A percentile compares a stretch with the other conserved stretches of the same genome.
These are phyloP conservation scores for Fusarium xylarioides DNA, from an alignment of 2,329 filamentous ascomycete species.

Conservation along the genomic window DNA sequence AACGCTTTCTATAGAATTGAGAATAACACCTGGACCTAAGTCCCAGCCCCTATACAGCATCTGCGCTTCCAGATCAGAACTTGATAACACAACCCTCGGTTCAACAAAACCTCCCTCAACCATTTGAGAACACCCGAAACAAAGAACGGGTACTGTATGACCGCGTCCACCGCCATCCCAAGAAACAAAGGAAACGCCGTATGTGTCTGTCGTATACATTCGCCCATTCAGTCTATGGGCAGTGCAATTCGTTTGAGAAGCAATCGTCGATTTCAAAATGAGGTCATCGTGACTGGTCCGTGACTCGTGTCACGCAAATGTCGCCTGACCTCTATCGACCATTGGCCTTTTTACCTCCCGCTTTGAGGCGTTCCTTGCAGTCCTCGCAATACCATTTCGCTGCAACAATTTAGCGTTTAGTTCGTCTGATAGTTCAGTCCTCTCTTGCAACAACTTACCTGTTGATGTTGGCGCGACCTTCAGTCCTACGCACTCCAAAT, in stretches of 20 bases:
- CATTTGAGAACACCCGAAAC: slow-evolving; percentile 19
- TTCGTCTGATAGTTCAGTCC: not conserved
- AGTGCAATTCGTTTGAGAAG: slow-evolving; percentile 20
- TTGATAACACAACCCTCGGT: not conserved
- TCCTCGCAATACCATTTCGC: slow-evolving; percentile 87
- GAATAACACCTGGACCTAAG: slow-evolving; percentile 4
- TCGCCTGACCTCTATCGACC: slow-evolving; percentile 50
- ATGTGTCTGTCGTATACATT: slow-evolving; percentile 37
- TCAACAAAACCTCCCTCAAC: not conserved
- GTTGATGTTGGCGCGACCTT: slow-evolving; percentile 81
- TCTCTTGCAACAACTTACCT: slow-evolving; percentile 60
- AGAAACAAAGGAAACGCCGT: slow-evolving; percentile 36
- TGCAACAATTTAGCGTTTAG: slow-evolving; percentile 50
- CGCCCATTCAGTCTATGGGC: slow-evolving; percentile 19
- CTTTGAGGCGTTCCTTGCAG: slow-evolving; percentile 73
- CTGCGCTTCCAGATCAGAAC: slow-evolving; percentile 1
- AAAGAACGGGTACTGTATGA: slow-evolving; percentile 24
- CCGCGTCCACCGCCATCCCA: slow-evolving; percentile 18
- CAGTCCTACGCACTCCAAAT: slow-evolving; percentile 81
- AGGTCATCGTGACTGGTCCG: slow-evolving; percentile 28
- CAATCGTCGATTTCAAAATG: slow-evolving; percentile 16
- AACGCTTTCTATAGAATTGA: slow-evolving; percentile 26
- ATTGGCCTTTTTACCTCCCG: slow-evolving; percentile 61
- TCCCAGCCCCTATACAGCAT: not conserved
- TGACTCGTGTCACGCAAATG: slow-evolving; percentile 10